Percentiles rank a stretch among this genome's conserved stretches.
These are phyloP conservation scores for Xylaria grammica DNA, from an alignment of 495 filamentous ascomycete genomes.

Conservation along the genomic window DNA sequence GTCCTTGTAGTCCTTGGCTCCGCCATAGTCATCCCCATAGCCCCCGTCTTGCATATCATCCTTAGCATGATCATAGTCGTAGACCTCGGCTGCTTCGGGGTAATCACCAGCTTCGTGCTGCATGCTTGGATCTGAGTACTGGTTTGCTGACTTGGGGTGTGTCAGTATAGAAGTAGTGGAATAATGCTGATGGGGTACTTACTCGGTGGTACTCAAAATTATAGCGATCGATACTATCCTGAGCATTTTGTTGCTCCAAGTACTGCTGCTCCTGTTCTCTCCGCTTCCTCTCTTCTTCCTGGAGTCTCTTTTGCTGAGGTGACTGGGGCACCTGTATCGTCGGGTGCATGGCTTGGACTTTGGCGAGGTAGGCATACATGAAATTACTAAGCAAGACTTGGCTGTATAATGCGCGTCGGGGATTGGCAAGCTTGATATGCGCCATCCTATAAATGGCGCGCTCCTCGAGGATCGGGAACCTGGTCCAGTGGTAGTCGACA, in stretches of 20 bases:
- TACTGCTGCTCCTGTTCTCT: slow-evolving; percentile 64
- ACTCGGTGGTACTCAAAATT: slow-evolving; percentile 60
- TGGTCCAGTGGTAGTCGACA: slow-evolving; percentile 92
- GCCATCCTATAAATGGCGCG: slow-evolving; percentile 98
- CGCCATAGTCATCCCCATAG: slow-evolving; percentile 33
- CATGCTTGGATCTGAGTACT: slow-evolving; percentile 50
- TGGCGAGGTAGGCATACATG: slow-evolving; percentile 99
- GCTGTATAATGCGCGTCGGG: slow-evolving; percentile 86
- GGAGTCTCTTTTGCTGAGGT: slow-evolving; percentile 64
- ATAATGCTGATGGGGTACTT: slow-evolving; percentile 28
- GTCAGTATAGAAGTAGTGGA: slow-evolving; percentile 25
- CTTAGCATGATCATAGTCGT: slow-evolving; percentile 53
- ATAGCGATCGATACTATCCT: slow-evolving; percentile 49
- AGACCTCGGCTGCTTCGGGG: slow-evolving; percentile 52
- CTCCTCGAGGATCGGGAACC: slow-evolving; percentile 95
- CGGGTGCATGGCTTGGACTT: slow-evolving; percentile 98
- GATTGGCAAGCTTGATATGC: slow-evolving; percentile 98
- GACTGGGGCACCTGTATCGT: slow-evolving; percentile 79
- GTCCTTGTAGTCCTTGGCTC: slow-evolving; percentile 40
- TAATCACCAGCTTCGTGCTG: slow-evolving; percentile 48
- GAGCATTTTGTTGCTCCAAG: slow-evolving; percentile 54
- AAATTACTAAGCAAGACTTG: slow-evolving; percentile 99
- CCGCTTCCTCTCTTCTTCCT: slow-evolving; percentile 66
- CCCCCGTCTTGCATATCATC: slow-evolving; percentile 30
- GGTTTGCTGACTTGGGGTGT: slow-evolving; percentile 42